Evolutionary conservation across 176 grass and related monocot genomes (phyloP), one percentile per base, ranked within the genome.

Genomic region (Eragrostis nindensis): DNA sequence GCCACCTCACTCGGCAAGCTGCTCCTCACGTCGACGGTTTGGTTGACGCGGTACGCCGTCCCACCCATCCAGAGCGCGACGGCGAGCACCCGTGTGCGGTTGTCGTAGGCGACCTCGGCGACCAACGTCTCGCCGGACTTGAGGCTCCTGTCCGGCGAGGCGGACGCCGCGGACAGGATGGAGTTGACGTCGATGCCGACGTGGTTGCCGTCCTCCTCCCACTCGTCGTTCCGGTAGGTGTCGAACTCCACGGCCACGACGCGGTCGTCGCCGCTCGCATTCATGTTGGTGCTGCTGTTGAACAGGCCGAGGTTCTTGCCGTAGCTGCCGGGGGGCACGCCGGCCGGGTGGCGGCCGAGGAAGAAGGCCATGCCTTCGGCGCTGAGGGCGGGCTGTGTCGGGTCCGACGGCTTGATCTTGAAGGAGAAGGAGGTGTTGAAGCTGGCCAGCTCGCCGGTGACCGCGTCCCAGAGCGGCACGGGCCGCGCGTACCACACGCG

Each of bases 301-400:
- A 87, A 87, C 67, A 92, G 87, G 25, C 89, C 87, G 2, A 95
- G 83, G 46, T 71, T 79, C 38, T 9, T 0, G 0, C 81, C 87
- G 3, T 3, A 14, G 69, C 76, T 84, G 29, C 17, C 25, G 14
- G 6, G 13, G n/a, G 77, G 71, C 66, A 38, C 48, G 2, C 5
- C 19, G 19, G 76, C 81, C 43, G 81, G 87, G 68, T 83, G 76
- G 36, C 26, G 52, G 13, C 74, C 63, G 44, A 95, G 87, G 87
- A 90, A 92, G 87, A 95, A 95, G 45, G 93, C 70, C 70, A 92
- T 88, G 8, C 89, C 84, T 5, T 89, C 86, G 12, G 60, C 80
- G n/a, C 54, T 63, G 25, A 17, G 1, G 6, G 11, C 22, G 32
- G 12, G 36, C 2, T 21, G 6, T 1, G 5, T 21, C 0, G 11